phyloP scores from a whole-genome alignment of 768 basidiomycete species.

The Hericium erinaceus region DNA sequence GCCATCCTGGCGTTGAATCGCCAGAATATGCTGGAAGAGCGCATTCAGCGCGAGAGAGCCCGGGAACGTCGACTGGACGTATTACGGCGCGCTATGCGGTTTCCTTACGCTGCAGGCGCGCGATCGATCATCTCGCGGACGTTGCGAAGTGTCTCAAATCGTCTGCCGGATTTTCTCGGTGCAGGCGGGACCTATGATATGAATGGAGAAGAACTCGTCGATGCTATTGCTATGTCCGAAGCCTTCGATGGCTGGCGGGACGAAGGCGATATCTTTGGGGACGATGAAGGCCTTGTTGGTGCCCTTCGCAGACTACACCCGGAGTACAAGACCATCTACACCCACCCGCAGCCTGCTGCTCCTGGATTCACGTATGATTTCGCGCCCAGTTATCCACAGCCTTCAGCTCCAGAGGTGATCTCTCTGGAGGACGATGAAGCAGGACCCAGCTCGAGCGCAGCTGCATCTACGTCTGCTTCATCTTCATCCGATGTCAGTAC shows the following conservation, averaged over 20 bases:
- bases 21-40: slow-evolving; percentile 10
- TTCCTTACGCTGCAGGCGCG: slow-evolving; percentile 5
- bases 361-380: slow-evolving; percentile 69
- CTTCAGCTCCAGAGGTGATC: slow-evolving; percentile 28
- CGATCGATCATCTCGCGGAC: slow-evolving; percentile 11
- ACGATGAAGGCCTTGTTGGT: not conserved
- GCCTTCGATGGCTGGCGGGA: not conserved
- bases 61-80: slow-evolving; percentile 6
- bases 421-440: slow-evolving; percentile 38
- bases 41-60: slow-evolving; percentile 5
- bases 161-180: slow-evolving; percentile 12
- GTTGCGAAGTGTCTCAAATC: slow-evolving; percentile 1
- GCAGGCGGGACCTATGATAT: slow-evolving; percentile 2
- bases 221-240: slow-evolving; percentile 12
- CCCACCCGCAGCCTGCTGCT: slow-evolving; percentile 46
- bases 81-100: slow-evolving; percentile 6
- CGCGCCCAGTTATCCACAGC: slow-evolving; percentile 26
- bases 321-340: slow-evolving; percentile 51
- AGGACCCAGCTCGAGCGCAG: slow-evolving; percentile 10
- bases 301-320: slow-evolving; percentile 16
- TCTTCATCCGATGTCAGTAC: slow-evolving; percentile 26
- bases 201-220: slow-evolving; percentile 11
- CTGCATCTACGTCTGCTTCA: slow-evolving; percentile 14
- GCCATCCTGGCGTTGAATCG: slow-evolving; percentile 40
- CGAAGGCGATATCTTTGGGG: not conserved